Conservation (phyloP, 768 basidiomycete genomes). For the Lentinula raphanica region DNA sequence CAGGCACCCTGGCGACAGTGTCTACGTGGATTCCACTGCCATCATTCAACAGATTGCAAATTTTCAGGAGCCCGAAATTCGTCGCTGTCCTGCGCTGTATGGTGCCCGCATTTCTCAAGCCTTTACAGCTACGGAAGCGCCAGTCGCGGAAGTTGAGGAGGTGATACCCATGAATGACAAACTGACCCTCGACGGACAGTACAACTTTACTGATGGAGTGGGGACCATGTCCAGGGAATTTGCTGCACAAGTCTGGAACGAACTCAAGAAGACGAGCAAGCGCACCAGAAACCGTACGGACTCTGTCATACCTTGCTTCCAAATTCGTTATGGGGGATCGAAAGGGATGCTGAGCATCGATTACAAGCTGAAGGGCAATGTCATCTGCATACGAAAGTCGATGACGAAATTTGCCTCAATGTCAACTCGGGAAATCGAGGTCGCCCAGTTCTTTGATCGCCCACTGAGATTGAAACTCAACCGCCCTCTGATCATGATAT, state of each 20-base stretch:
- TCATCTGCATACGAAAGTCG: constrained; percentile 47
- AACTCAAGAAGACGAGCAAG: not conserved
- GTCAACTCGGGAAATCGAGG: constrained; percentile 46
- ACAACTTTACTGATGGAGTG: constrained; percentile 65
- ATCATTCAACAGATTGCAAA: constrained; percentile 54
- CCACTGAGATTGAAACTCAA: constrained; percentile 44
- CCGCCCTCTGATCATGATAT: constrained; percentile 62
- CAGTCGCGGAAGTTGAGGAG: constrained; percentile 43
- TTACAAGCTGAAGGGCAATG: constrained; percentile 41
- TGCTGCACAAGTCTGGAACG: constrained; percentile 27
- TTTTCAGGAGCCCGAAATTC: constrained; percentile 45
- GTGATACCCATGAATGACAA: constrained; percentile 37
- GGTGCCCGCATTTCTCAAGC: constrained; percentile 70
- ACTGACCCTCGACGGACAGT: constrained; percentile 11
- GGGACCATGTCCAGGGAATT: constrained; percentile 57
- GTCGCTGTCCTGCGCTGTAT: constrained; percentile 63
- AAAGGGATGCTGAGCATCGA: constrained; percentile 60
- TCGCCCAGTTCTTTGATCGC: constrained; percentile 58
- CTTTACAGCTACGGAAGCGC: constrained; percentile 65
- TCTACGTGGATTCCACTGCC: constrained; percentile 32
- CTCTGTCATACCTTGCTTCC: constrained; percentile 44
- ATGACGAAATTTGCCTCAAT: constrained; percentile 67
- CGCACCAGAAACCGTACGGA: constrained; percentile 18
- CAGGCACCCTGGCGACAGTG: constrained; percentile 38
- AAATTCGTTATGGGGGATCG: constrained; percentile 58